Percentiles rank a stretch among this genome's conserved stretches.
phyloP scores from a whole-genome alignment of 805 yeast genomes.

The Candida chauliodis region DNA sequence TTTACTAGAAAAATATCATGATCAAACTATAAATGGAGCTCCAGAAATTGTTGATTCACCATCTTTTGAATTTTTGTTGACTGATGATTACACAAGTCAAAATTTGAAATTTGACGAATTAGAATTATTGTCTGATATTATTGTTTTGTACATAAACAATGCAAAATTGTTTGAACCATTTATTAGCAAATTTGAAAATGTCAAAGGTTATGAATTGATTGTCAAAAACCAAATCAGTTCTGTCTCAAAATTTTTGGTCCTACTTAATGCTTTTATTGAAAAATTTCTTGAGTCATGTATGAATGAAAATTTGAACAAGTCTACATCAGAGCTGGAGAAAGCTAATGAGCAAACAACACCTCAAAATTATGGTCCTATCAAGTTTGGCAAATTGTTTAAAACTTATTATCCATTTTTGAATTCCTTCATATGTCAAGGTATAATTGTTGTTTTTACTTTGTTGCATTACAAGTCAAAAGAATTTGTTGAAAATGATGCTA shows the following conservation, averaged over 20 bases:
- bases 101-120: constrained; percentile 23
- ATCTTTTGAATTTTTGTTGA: constrained; percentile 7
- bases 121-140: constrained; percentile 43
- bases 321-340: constrained; percentile 1
- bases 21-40: constrained; percentile 4
- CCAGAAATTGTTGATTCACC: constrained; percentile 10
- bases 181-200: constrained; percentile 28
- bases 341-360: neutral
- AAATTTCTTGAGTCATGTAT: constrained; percentile 19
- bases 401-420: constrained; percentile 44
- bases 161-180: constrained; percentile 53
- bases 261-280: constrained; percentile 29
- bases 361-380: constrained; percentile 9
- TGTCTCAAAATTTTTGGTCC: constrained; percentile 34
- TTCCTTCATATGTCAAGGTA: constrained; percentile 49
- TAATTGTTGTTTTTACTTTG: constrained; percentile 48
- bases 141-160: constrained; percentile 46
- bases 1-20: constrained; percentile 18
- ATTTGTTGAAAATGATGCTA: constrained; percentile 11
- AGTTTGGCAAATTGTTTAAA: constrained; percentile 34
- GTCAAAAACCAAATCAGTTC: constrained; percentile 37
- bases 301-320: neutral
- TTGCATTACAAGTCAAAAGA: constrained; percentile 38
- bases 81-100: constrained; percentile 18
- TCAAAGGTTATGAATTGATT: constrained; percentile 27